A percentile compares a stretch with the other conserved stretches of the same genome.
phyloP scores from a whole-genome alignment of 1,284 basidiomycete species.

The Porodaedalea pini region DNA sequence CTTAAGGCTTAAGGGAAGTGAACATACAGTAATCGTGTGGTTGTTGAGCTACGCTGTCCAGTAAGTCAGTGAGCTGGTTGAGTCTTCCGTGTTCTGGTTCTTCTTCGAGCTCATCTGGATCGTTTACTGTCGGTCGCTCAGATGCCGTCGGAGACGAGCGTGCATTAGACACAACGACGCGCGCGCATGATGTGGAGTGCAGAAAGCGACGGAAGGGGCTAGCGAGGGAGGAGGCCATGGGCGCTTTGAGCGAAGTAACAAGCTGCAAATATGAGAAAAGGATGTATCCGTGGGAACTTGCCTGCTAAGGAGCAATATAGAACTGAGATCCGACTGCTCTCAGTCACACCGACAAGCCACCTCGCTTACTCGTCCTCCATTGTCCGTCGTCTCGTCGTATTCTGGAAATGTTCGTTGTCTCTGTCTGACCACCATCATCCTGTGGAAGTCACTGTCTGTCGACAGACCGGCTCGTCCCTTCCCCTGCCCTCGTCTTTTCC shows the following conservation, averaged over 20 bases:
- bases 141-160: background rate
- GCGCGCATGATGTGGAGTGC: background rate
- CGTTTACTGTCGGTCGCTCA: background rate
- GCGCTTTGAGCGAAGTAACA: background rate
- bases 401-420: background rate
- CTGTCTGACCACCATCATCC: background rate
- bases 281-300: background rate
- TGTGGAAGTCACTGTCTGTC: background rate
- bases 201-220: background rate
- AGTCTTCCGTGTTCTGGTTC: background rate
- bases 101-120: background rate
- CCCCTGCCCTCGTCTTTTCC: background rate
- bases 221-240: background rate
- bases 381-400: background rate
- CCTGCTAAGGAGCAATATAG: background rate
- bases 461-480: constrained; percentile 10
- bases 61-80: no score
- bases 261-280: background rate
- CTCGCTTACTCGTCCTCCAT: background rate
- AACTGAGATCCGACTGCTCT: background rate
- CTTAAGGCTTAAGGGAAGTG: no score
- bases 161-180: background rate
- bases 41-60: no score
- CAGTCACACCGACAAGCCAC: no score
- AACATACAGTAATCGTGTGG: no score